phyloP scores from a whole-genome alignment of 192 early-diverging fungal species.

The Backusella tarrabulga region DNA sequence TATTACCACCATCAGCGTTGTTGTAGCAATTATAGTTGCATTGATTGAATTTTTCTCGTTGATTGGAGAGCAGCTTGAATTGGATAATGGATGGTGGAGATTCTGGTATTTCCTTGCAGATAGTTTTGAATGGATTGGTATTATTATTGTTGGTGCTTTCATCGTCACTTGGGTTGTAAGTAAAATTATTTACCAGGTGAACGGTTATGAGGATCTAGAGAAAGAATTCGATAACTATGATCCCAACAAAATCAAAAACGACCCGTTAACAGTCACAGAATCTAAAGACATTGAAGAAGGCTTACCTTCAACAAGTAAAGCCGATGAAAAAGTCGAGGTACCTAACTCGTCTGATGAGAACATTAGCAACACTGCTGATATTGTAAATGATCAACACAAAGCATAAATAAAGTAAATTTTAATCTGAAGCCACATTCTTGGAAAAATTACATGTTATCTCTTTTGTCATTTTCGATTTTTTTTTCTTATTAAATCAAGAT shows the following conservation, averaged over 20 bases:
- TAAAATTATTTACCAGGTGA: constrained; percentile 34
- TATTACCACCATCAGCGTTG: constrained; percentile 58
- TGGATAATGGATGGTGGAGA: constrained; percentile 42
- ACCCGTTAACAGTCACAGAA: not conserved
- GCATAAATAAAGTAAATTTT: not conserved
- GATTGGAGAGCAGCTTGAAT: constrained; percentile 41
- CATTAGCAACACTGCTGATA: not conserved
- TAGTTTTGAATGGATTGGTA: constrained; percentile 52
- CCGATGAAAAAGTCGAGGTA: not conserved
- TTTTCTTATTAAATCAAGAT: not conserved
- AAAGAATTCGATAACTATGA: constrained; percentile 24
- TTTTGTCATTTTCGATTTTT: not conserved
- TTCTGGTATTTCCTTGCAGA: constrained; percentile 42
- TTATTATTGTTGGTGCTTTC: constrained; percentile 46
- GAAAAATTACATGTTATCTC: not conserved
- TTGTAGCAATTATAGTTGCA: constrained; percentile 59
- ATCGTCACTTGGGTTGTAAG: constrained; percentile 41
- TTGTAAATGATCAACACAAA: not conserved
- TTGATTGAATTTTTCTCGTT: constrained; percentile 53
- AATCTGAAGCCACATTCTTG: not conserved
- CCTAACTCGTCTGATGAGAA: not conserved
- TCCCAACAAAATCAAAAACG: not conserved
- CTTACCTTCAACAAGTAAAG: not conserved
- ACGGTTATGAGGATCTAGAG: constrained; percentile 43
- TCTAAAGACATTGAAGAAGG: not conserved